Base-by-base conservation (phyloP, 495 filamentous ascomycete genomes). In the Aspergillus baeticus region DNA sequence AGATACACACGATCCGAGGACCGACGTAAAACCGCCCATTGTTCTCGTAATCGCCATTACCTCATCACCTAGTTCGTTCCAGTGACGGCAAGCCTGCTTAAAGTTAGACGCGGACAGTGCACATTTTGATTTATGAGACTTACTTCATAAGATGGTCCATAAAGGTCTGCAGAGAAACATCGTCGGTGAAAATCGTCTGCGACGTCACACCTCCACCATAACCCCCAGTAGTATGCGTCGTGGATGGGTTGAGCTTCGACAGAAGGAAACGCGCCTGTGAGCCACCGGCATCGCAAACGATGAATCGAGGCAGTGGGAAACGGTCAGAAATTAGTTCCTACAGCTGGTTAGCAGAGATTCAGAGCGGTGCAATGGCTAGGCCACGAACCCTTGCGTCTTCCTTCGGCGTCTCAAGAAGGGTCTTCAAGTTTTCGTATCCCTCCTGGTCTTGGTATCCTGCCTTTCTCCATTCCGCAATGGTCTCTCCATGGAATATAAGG, bases 81-180 rank as follows among this genome's bases (percentile, higher is more conserved):
- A 44, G 83, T 84, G 41, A 86, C 83, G 41, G 83, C 83, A 67
- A 86, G 81, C 63, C 83, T 86, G 60, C 35, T 52, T 22, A 31
- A 47, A 22, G 54, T 81, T 67, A 81, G 77, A n/a, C 22, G 63
- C 37, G 17, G 33, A 23, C 42, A 6, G 13, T 17, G 13, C 1
- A 38, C 15, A 3, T 13, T 5, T 22, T 14, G 36, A 1, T 3
- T 18, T 11, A 10, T 3, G 10, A n/a, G 20, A 78, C 88, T 77
- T 73, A 93, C 91, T 99, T 99, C 95, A 99, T 99, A 69, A 99
- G 75, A 77, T 96, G 90, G 60, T 99, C 95, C 94, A 98, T 99
- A 68, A 99, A 99, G 6, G 93, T 98, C 73, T 98, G 94, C 67
- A 99, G 76, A 20, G 91, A 96, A 49, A 99, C 95, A 73, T 99